Evolutionary conservation across 768 basidiomycete genomes (phyloP).

Genomic region (Collybia sordida): DNA sequence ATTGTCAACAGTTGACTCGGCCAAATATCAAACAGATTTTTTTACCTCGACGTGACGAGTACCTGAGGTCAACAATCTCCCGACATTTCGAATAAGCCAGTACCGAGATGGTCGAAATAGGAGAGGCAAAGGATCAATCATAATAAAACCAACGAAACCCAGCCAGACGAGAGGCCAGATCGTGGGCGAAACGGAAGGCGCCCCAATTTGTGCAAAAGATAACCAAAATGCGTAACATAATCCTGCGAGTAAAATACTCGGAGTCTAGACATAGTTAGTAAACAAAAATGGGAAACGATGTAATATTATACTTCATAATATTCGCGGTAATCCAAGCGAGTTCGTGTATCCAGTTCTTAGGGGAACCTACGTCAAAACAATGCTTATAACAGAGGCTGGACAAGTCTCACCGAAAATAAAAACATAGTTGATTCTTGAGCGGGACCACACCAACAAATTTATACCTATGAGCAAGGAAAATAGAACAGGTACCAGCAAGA

Average conservation of each 20-base stretch:
- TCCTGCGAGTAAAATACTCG: constrained; percentile 70
- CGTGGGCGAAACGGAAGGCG: constrained; percentile 53
- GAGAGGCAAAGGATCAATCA: constrained; percentile 78
- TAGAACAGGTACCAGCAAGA: constrained; percentile 70
- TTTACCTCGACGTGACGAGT: constrained; percentile 72
- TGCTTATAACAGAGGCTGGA: neutral
- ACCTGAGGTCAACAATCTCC: constrained; percentile 68
- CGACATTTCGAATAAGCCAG: constrained; percentile 77
- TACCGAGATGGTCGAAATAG: constrained; percentile 64
- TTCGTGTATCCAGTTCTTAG: constrained; percentile 67
- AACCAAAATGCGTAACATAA: constrained; percentile 85
- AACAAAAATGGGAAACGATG: neutral
- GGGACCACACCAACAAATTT: constrained; percentile 81
- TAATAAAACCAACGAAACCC: constrained; percentile 49
- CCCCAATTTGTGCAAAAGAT: constrained; percentile 68
- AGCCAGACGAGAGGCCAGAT: constrained; percentile 87
- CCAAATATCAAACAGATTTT: constrained; percentile 3
- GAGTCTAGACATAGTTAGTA: constrained; percentile 49
- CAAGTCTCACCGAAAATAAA: constrained; percentile 77
- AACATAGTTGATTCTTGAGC: constrained; percentile 84
- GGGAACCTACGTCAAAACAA: constrained; percentile 1
- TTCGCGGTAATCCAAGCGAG: constrained; percentile 74
- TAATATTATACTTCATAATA: constrained; percentile 51
- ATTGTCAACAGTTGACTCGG: constrained; percentile 6
- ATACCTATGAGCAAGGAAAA: constrained; percentile 77